Percentiles rank a stretch among this genome's conserved stretches.
These are phyloP conservation scores for Plasmodium malariae DNA, from an alignment of 169 alveolate genomes.

Conservation along the genomic window DNA sequence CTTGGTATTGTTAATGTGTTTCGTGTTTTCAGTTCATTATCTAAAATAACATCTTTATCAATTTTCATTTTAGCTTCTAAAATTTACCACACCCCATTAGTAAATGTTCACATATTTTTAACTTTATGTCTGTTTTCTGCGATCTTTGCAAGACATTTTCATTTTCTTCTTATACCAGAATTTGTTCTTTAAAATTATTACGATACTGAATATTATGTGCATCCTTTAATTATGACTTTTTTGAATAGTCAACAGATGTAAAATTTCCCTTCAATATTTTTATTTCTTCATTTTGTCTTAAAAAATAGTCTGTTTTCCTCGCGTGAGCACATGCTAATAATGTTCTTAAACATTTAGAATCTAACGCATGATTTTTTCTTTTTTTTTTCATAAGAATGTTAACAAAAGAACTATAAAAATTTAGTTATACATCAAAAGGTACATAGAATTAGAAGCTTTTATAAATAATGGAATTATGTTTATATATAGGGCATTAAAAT, in stretches of 20 bases:
- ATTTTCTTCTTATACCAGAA: background rate
- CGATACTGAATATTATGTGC: background rate
- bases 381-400: background rate
- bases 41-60: background rate
- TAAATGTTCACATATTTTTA: background rate
- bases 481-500: background rate
- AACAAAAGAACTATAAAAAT: background rate
- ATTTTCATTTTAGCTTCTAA: constrained; percentile 7
- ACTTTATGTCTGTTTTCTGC: background rate
- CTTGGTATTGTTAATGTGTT: background rate
- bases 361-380: background rate
- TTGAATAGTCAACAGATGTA: background rate
- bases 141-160: background rate
- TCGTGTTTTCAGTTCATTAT: background rate
- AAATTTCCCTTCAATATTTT: background rate
- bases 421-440: background rate
- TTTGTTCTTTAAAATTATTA: background rate
- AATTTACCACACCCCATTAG: background rate
- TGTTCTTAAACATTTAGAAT: background rate
- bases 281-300: background rate
- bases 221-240: background rate
- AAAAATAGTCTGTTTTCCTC: background rate
- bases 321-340: background rate
- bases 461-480: background rate
- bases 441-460: background rate